Percentiles rank a stretch among this genome's conserved stretches.
phyloP scores from a whole-genome alignment of 1,139 yeast species.

The Scheffersomyces lignicola region DNA sequence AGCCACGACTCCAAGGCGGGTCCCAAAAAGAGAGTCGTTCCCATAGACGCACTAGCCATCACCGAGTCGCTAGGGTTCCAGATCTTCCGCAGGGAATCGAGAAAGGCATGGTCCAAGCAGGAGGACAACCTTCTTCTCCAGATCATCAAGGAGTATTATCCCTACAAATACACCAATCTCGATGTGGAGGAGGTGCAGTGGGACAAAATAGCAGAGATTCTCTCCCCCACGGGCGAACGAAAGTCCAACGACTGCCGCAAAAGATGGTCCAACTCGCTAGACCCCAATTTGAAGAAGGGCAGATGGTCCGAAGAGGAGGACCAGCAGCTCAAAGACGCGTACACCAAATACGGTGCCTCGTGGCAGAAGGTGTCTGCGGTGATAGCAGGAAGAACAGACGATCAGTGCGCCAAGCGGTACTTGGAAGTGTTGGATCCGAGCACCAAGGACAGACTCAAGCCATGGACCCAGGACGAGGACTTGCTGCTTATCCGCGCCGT shows the following conservation, averaged over 20 bases:
- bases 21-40: slow-evolving; percentile 21
- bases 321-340: slow-evolving; percentile 60
- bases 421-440: slow-evolving; percentile 85
- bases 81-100: slow-evolving; percentile 60
- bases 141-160: slow-evolving; percentile 31
- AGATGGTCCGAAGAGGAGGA: slow-evolving; percentile 91
- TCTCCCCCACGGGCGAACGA: slow-evolving; percentile 39
- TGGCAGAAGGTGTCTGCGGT: slow-evolving; percentile 84
- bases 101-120: slow-evolving; percentile 68
- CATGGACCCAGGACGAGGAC: slow-evolving; percentile 84
- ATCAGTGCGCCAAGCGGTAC: slow-evolving; percentile 91
- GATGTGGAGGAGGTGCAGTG: slow-evolving; percentile 53
- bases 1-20: no score
- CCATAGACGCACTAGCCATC: slow-evolving; percentile 65
- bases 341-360: slow-evolving; percentile 66
- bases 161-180: slow-evolving; percentile 21
- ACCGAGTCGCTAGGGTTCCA: slow-evolving; percentile 77
- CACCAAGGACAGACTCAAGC: slow-evolving; percentile 72
- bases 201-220: slow-evolving; percentile 59
- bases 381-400: slow-evolving; percentile 86
- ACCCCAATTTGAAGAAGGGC: slow-evolving; percentile 80
- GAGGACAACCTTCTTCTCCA: slow-evolving; percentile 54
- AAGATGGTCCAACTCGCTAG: slow-evolving; percentile 78
- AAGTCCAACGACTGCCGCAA: slow-evolving; percentile 72
- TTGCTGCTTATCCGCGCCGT: slow-evolving; percentile 63